Conservation (phyloP, 2,329 filamentous ascomycete genomes). For the Exophiala bonariae region DNA sequence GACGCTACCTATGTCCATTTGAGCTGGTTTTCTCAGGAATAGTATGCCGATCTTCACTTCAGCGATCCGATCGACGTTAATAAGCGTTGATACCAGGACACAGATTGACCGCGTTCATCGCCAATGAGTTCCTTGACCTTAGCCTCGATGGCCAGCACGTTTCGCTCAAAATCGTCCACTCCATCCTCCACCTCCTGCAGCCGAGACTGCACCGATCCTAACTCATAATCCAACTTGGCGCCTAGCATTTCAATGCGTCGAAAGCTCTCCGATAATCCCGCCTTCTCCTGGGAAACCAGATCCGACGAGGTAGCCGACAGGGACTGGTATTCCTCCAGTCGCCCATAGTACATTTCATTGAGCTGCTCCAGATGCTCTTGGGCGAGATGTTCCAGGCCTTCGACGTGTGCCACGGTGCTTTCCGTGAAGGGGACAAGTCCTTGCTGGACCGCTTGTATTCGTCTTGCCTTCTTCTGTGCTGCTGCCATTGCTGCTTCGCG, state of each 20-base stretch:
- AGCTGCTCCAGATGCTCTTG: conserved; percentile 65
- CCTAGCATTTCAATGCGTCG: conserved; percentile 78
- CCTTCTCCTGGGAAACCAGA: conserved; percentile 68
- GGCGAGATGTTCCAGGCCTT: conserved; percentile 64
- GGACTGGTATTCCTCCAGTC: conserved; percentile 68
- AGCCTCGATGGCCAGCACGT: conserved; percentile 70
- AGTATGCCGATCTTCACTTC: conserved; percentile 3
- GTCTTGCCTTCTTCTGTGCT: conserved; percentile 37
- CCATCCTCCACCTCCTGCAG: conserved; percentile 86
- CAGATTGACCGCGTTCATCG: conserved; percentile 43
- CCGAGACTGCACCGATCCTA: conserved; percentile 74
- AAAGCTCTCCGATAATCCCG: conserved; percentile 67
- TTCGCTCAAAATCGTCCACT: conserved; percentile 74
- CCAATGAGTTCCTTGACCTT: conserved; percentile 63
- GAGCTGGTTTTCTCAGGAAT: no score
- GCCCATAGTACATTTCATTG: conserved; percentile 66
- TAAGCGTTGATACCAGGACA: conserved; percentile 18
- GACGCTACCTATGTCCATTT: no score
- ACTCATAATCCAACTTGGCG: conserved; percentile 89
- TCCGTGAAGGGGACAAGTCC: conserved; percentile 45
- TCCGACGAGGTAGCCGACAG: conserved; percentile 68
- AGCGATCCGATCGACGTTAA: conserved; percentile 16
- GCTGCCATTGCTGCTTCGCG: conserved; percentile 40
- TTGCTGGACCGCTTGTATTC: conserved; percentile 39
- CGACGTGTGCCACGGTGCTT: conserved; percentile 42